Conservation (phyloP, 805 yeast genomes). For the Yarrowia sp. region DNA sequence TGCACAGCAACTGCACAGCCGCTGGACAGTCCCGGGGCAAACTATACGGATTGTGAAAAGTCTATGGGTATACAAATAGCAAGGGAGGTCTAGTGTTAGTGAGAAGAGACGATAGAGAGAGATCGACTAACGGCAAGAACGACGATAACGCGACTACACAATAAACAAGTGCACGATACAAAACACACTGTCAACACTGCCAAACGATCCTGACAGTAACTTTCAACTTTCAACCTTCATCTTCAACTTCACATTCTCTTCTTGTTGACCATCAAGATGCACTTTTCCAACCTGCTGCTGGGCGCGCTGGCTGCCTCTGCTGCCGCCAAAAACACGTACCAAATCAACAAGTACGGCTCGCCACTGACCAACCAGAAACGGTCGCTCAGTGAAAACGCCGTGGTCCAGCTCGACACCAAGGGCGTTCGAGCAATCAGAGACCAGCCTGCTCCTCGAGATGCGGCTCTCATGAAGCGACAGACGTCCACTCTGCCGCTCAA, state of each 20-base stretch:
- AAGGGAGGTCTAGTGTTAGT: too few species aligned
- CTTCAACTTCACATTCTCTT: not conserved
- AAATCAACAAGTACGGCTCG: conserved; percentile 23
- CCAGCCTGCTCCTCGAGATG: conserved; percentile 11
- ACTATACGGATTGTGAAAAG: not conserved
- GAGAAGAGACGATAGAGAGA: too few species aligned
- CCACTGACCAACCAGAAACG: conserved; percentile 15
- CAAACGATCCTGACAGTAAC: not conserved
- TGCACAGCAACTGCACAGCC: conserved; percentile 26
- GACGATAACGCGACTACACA: too few species aligned
- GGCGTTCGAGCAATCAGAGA: not conserved
- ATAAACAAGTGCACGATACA: too few species aligned
- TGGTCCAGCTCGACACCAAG: conserved; percentile 4
- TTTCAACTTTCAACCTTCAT: not conserved
- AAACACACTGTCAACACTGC: too few species aligned
- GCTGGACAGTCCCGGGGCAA: not conserved
- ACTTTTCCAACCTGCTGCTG: conserved; percentile 12
- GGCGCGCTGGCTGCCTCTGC: conserved; percentile 2
- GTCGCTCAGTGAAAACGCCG: conserved; percentile 4
- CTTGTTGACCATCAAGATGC: not conserved
- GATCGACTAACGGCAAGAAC: too few species aligned
- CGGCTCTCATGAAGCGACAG: conserved; percentile 2
- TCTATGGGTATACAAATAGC: not conserved
- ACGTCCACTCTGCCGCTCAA: conserved; percentile 8
- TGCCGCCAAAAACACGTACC: conserved; percentile 16